Percentiles rank a stretch among this genome's conserved stretches.
phyloP scores from a whole-genome alignment of 169 alveolate species.

The Neospora caninum region DNA sequence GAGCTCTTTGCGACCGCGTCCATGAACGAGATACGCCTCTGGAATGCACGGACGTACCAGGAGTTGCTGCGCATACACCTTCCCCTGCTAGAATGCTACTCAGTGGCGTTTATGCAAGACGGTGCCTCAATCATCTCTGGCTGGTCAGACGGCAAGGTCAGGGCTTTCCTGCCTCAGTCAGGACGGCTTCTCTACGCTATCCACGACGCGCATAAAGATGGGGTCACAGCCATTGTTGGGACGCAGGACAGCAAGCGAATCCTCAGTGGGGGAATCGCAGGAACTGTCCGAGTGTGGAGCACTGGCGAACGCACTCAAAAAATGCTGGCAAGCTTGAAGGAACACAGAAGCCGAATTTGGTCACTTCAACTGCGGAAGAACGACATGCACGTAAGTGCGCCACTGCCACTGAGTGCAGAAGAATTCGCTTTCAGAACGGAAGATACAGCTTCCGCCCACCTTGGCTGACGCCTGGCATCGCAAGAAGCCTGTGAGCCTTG shows the following conservation, averaged over 20 bases:
- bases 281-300: conserved; percentile 92
- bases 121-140: conserved; percentile 55
- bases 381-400: conserved; percentile 70
- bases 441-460: no score
- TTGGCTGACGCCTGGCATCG: no score
- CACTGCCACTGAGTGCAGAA: not conserved
- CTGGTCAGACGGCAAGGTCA: conserved; percentile 79
- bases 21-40: conserved; percentile 89
- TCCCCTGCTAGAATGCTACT: conserved; percentile 90
- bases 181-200: conserved; percentile 89
- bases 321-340: conserved; percentile 82
- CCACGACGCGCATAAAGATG: conserved; percentile 92
- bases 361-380: conserved; percentile 78
- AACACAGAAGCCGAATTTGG: conserved; percentile 89
- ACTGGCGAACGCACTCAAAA: conserved; percentile 29
- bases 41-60: conserved; percentile 88
- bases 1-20: conserved; percentile 90
- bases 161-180: conserved; percentile 91
- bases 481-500: no score
- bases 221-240: conserved; percentile 87
- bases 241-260: conserved; percentile 65
- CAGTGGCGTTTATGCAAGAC: conserved; percentile 71
- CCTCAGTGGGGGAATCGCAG: conserved; percentile 87
- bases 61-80: conserved; percentile 91
- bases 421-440: not conserved